Evolutionary conservation across 2,329 filamentous ascomycete genomes (phyloP).

Genomic region (Alternaria tenuissima): DNA sequence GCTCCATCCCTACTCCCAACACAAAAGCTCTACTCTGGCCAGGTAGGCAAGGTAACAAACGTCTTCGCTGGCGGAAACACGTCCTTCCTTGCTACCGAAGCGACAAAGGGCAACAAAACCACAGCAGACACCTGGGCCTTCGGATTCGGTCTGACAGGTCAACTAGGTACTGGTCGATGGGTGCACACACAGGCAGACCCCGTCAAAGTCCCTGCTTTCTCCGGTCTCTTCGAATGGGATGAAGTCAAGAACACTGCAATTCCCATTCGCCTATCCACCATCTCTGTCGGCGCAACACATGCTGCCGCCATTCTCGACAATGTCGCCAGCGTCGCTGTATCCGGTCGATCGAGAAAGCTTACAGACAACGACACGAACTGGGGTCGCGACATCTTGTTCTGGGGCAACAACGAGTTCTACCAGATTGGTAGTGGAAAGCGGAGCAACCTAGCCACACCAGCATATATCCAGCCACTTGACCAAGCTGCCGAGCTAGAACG

Average conservation of each 20-base stretch:
- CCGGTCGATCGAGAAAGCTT: slow-evolving; percentile 46
- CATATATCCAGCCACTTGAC: slow-evolving; percentile 81
- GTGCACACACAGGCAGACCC: slow-evolving; percentile 82
- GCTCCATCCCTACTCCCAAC: slow-evolving; percentile 75
- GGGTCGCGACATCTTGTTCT: slow-evolving; percentile 89
- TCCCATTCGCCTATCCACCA: slow-evolving; percentile 77
- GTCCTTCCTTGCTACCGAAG: slow-evolving; percentile 87
- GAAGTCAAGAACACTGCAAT: slow-evolving; percentile 72
- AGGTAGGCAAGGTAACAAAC: slow-evolving; percentile 72
- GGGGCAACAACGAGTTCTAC: slow-evolving; percentile 93
- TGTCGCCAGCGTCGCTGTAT: slow-evolving; percentile 70
- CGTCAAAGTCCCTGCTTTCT: slow-evolving; percentile 82
- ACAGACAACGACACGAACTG: slow-evolving; percentile 78
- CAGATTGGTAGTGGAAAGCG: slow-evolving; percentile 92
- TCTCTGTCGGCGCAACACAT: slow-evolving; percentile 83
- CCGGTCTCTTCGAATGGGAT: slow-evolving; percentile 86
- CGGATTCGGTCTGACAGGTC: slow-evolving; percentile 84
- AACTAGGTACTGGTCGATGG: slow-evolving; percentile 86
- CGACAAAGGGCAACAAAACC: slow-evolving; percentile 67
- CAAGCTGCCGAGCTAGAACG: slow-evolving; percentile 61
- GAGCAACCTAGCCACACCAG: slow-evolving; percentile 78
- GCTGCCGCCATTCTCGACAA: slow-evolving; percentile 85
- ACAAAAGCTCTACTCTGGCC: slow-evolving; percentile 74
- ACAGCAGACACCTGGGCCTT: slow-evolving; percentile 86
- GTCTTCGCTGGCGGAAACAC: slow-evolving; percentile 87